These are phyloP conservation scores for Litchi chinensis DNA, from an alignment of 345 rosid species.

Conservation along the genomic window DNA sequence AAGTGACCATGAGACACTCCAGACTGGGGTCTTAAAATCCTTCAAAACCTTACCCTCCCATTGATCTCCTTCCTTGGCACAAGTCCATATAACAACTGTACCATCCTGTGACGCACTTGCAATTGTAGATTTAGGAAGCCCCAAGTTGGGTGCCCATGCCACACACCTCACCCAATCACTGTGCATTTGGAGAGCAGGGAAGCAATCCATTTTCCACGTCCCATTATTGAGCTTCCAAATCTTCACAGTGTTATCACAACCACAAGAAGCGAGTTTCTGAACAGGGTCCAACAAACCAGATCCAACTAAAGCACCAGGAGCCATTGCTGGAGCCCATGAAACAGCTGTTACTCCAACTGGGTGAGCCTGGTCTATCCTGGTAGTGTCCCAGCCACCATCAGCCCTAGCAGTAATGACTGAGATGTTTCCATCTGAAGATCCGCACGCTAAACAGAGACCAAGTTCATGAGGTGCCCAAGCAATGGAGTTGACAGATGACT, in stretches of 20 bases:
- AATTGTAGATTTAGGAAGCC: conserved; percentile 22
- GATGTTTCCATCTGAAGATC: conserved; percentile 20
- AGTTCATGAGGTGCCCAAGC: conserved; percentile 23
- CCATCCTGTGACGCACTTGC: conserved; percentile 24
- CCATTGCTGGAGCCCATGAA: conserved; percentile 23
- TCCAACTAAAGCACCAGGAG: conserved; percentile 22
- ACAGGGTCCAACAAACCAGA: conserved; percentile 18
- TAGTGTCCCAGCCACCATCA: conserved; percentile 21
- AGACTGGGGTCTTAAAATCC: conserved; percentile 18
- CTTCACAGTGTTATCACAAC: conserved; percentile 22
- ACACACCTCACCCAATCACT: conserved; percentile 21
- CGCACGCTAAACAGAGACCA: conserved; percentile 22
- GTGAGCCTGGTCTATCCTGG: conserved; percentile 17
- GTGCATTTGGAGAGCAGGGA: conserved; percentile 21
- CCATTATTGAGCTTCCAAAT: conserved; percentile 16
- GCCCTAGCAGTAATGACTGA: conserved; percentile 14
- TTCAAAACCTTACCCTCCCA: conserved; percentile 24
- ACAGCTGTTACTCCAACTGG: conserved; percentile 21
- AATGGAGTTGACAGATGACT: conserved; percentile 20
- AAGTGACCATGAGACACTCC: conserved; percentile 24
- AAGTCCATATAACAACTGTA: conserved; percentile 22
- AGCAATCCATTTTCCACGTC: conserved; percentile 18
- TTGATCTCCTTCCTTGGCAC: conserved; percentile 16
- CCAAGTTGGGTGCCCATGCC: conserved; percentile 26
- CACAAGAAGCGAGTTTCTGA: conserved; percentile 14